These are phyloP conservation scores for Termitomyces sp. DNA, from an alignment of 768 basidiomycete species.

Conservation along the genomic window DNA sequence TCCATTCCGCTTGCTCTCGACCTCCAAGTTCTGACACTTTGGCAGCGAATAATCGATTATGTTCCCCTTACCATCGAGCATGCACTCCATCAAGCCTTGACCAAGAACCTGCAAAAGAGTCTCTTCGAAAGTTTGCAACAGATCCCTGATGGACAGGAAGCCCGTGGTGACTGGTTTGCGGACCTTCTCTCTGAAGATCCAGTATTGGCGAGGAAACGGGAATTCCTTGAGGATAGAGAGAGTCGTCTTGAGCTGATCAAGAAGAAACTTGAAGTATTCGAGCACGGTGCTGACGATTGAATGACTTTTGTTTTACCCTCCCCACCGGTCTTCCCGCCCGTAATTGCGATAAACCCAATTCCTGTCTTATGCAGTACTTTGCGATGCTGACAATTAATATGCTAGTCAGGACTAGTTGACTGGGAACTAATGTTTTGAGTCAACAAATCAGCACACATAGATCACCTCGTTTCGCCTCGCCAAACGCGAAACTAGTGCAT, in stretches of 20 bases:
- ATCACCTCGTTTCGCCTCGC: too few relatives aligned
- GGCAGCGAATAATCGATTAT: slow-evolving; percentile 50
- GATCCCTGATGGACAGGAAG: slow-evolving; percentile 12
- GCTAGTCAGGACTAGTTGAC: too few relatives aligned
- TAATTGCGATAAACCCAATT: not conserved
- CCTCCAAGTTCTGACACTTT: not conserved
- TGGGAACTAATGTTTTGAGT: too few relatives aligned
- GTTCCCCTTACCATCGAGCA: slow-evolving; percentile 46
- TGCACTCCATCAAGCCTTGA: slow-evolving; percentile 35
- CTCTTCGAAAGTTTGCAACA: slow-evolving; percentile 25
- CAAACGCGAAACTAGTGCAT: too few relatives aligned
- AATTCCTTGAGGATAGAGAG: slow-evolving; percentile 21
- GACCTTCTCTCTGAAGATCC: slow-evolving; percentile 38
- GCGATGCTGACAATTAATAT: not conserved
- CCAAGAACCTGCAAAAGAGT: slow-evolving; percentile 24
- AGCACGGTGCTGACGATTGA: not conserved
- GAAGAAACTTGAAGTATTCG: slow-evolving; percentile 21
- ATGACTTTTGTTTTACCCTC: not conserved
- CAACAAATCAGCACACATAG: too few relatives aligned
- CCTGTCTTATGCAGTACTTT: not conserved
- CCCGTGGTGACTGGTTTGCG: slow-evolving; percentile 9
- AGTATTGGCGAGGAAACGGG: slow-evolving; percentile 22
- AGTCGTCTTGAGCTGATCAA: slow-evolving; percentile 23
- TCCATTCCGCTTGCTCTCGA: not conserved
- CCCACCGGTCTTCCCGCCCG: not conserved